Evolutionary conservation across 2,329 filamentous ascomycete genomes (phyloP).

Genomic region (Fusarium sp.): DNA sequence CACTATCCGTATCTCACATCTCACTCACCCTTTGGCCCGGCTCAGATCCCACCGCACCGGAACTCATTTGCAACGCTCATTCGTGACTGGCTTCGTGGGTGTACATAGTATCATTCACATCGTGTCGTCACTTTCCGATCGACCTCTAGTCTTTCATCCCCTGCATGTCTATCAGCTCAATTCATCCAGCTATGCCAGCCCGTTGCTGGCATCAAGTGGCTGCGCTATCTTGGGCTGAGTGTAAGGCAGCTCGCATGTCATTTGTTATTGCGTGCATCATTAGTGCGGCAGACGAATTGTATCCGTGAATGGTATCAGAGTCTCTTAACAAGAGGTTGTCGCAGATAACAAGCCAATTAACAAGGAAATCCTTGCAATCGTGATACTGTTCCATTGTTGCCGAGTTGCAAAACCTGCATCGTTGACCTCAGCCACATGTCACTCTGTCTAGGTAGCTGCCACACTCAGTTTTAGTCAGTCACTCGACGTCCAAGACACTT

Average conservation of each 20-base stretch:
- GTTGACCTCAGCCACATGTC: too few relatives aligned
- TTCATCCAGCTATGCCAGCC: conserved; percentile 23
- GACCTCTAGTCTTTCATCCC: conserved; percentile 21
- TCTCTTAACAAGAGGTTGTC: conserved; percentile 18
- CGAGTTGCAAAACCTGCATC: background rate
- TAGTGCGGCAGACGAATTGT: conserved; percentile 3
- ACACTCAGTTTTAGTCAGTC: too few relatives aligned
- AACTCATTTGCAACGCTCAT: conserved; percentile 16
- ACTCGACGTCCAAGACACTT: background rate
- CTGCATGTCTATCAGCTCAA: conserved; percentile 38
- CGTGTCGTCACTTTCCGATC: conserved; percentile 34
- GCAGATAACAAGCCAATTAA: background rate
- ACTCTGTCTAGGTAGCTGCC: too few relatives aligned
- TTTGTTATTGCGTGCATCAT: conserved; percentile 23
- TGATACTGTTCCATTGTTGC: background rate
- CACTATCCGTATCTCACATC: conserved; percentile 16
- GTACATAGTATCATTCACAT: conserved; percentile 5
- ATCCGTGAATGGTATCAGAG: conserved; percentile 14
- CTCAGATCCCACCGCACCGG: conserved; percentile 26
- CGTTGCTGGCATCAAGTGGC: conserved; percentile 24
- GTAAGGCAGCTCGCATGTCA: conserved; percentile 15
- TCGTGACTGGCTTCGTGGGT: conserved; percentile 16
- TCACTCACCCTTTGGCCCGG: conserved; percentile 16
- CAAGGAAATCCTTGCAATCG: background rate
- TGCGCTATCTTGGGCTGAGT: conserved; percentile 9